Evolutionary conservation across 257 asterid species (phyloP).

Genomic region (Nicotiana attenuata): DNA sequence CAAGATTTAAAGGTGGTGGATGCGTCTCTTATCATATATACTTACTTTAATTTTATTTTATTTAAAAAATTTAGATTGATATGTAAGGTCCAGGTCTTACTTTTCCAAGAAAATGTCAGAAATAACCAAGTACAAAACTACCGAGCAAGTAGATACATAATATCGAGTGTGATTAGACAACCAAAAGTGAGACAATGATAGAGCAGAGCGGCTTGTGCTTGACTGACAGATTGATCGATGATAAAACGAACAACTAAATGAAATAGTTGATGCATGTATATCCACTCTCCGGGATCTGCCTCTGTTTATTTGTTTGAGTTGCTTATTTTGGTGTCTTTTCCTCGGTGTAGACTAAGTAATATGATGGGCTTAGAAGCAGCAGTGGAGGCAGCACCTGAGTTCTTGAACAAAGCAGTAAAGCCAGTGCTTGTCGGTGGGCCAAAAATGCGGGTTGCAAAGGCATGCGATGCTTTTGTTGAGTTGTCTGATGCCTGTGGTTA

Average conservation of each 20-base stretch:
- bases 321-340: not conserved
- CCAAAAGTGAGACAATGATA: too few relatives aligned
- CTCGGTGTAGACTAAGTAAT: constrained; percentile 49
- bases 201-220: too few relatives aligned
- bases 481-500: constrained; percentile 58
- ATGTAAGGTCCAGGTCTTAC: not conserved
- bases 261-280: not conserved
- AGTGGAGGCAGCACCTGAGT: constrained; percentile 63
- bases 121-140: too few relatives aligned
- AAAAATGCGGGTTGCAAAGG: constrained; percentile 66
- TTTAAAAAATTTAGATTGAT: too few relatives aligned
- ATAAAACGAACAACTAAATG: too few relatives aligned
- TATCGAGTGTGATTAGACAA: too few relatives aligned
- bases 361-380: constrained; percentile 68
- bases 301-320: not conserved
- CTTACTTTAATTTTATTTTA: too few relatives aligned
- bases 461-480: constrained; percentile 51
- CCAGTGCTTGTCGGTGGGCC: constrained; percentile 92
- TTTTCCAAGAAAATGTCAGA: too few relatives aligned
- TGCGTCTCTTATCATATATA: not conserved
- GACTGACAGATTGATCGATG: too few relatives aligned
- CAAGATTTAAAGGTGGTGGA: not conserved
- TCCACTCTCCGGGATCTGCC: not conserved
- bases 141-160: too few relatives aligned
- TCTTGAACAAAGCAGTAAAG: constrained; percentile 74